These are phyloP conservation scores for Colletotrichum sp. DNA, from an alignment of 2,329 filamentous ascomycete genomes.

Conservation along the genomic window DNA sequence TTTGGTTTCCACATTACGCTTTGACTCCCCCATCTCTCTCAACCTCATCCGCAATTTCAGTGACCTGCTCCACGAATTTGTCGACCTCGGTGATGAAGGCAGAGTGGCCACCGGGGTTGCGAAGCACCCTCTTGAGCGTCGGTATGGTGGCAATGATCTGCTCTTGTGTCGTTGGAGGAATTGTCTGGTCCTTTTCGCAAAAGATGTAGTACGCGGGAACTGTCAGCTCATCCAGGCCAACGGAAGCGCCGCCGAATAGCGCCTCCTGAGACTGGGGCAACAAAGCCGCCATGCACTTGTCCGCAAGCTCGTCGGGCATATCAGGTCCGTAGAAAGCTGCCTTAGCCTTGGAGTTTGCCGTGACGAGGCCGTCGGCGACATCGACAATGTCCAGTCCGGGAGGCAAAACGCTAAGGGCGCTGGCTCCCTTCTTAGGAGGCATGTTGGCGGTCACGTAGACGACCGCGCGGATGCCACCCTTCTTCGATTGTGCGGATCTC, in stretches of 20 bases:
- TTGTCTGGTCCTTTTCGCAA: constrained; percentile 8
- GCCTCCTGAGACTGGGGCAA: background rate
- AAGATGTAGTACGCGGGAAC: constrained; percentile 2
- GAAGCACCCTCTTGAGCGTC: background rate
- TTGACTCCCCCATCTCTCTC: background rate
- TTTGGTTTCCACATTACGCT: background rate
- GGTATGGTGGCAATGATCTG: background rate
- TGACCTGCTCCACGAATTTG: background rate
- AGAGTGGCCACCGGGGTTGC: constrained; percentile 4
- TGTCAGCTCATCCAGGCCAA: background rate
- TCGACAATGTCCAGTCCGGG: background rate
- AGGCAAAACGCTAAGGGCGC: background rate
- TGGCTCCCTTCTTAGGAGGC: background rate
- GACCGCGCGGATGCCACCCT: background rate
- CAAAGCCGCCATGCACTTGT: background rate
- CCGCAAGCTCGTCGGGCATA: background rate
- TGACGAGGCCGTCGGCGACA: background rate
- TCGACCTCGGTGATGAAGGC: background rate
- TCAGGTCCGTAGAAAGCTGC: constrained; percentile 5
- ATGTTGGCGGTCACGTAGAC: background rate
- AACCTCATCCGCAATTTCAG: background rate
- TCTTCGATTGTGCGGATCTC: background rate
- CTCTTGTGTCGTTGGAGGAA: background rate
- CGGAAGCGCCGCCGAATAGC: background rate
- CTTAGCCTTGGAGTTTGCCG: background rate